A percentile compares a stretch with the other conserved stretches of the same genome.
phyloP scores from a whole-genome alignment of 116 monocot species.

The Phalaenopsis hybrid region DNA sequence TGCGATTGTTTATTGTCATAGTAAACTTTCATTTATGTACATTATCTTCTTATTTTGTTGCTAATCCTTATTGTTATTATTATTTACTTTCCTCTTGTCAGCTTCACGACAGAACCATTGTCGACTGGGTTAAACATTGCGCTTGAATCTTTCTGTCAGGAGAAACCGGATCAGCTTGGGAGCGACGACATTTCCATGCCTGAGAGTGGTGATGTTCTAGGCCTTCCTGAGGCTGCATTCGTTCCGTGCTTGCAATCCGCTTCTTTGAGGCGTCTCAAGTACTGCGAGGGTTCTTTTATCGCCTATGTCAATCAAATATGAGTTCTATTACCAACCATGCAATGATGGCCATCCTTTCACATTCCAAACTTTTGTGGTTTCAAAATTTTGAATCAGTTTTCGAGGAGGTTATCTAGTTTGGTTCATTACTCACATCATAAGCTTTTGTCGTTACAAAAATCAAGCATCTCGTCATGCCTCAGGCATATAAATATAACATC shows the following conservation, averaged over 20 bases:
- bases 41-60: too few species aligned
- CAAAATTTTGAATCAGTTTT: too few species aligned
- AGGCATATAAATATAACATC: too few species aligned
- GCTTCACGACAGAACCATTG: conserved; percentile 50
- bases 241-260: conserved; percentile 30
- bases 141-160: conserved; percentile 30
- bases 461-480: too few species aligned
- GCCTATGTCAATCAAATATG: conserved; percentile 24
- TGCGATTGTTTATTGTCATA: background rate
- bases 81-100: conserved; percentile 17
- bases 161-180: conserved; percentile 7
- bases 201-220: conserved; percentile 15
- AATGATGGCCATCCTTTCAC: too few species aligned
- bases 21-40: too few species aligned
- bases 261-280: conserved; percentile 42
- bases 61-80: background rate
- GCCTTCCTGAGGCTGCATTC: conserved; percentile 42
- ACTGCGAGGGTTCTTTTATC: conserved; percentile 33
- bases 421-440: too few species aligned
- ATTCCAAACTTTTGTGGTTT: too few species aligned
- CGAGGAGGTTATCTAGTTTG: too few species aligned
- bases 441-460: too few species aligned
- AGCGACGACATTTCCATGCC: background rate
- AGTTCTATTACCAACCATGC: background rate
- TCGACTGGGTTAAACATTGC: conserved; percentile 53